These are phyloP conservation scores for Xylaria hypoxylon DNA, from an alignment of 2,329 filamentous ascomycete genomes.

Conservation along the genomic window DNA sequence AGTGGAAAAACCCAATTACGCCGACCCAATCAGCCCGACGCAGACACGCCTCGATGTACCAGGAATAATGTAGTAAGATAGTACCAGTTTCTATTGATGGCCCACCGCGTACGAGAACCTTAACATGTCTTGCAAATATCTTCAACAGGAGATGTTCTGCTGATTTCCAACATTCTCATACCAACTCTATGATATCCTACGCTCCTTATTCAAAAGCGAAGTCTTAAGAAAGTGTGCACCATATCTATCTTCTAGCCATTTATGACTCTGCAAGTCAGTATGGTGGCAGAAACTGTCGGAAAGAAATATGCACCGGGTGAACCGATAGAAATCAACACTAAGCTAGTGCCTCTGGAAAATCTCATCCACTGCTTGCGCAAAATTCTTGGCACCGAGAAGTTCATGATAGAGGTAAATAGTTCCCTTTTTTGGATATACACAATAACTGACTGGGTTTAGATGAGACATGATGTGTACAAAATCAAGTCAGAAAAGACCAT, in stretches of 20 bases:
- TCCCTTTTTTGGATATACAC: not conserved
- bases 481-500: not conserved
- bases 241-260: too few species aligned
- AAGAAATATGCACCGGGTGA: not conserved
- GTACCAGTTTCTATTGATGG: too few species aligned
- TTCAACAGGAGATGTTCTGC: too few species aligned
- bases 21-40: too few species aligned
- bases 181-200: too few species aligned
- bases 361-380: not conserved
- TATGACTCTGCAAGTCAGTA: not conserved
- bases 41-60: too few species aligned
- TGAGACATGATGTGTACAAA: slow-evolving; percentile 4
- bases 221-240: not conserved
- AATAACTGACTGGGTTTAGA: not conserved
- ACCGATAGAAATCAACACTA: not conserved
- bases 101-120: too few species aligned
- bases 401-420: not conserved
- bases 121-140: too few species aligned
- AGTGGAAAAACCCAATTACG: too few species aligned
- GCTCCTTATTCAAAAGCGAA: too few species aligned
- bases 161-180: too few species aligned
- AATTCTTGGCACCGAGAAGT: not conserved
- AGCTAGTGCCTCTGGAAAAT: not conserved
- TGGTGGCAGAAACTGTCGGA: not conserved
- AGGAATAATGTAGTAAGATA: too few species aligned